Conservation (phyloP, 768 basidiomycete genomes). For the Naganishia randhawae region DNA sequence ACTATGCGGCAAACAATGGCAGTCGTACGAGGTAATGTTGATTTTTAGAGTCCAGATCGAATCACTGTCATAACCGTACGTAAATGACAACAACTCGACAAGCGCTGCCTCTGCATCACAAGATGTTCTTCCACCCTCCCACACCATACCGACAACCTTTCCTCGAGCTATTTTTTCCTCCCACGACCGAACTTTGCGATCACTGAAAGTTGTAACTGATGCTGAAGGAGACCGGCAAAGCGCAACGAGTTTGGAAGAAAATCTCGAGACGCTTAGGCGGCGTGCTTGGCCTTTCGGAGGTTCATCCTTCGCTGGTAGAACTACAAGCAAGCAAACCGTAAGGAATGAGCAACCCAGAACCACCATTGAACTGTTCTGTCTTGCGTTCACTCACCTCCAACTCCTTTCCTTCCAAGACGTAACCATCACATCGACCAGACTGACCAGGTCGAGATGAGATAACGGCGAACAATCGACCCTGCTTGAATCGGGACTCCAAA, state of each 20-base stretch:
- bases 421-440: conserved; percentile 92
- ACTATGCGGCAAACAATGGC: background rate
- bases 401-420: conserved; percentile 97
- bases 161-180: conserved; percentile 22
- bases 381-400: conserved; percentile 66
- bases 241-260: conserved; percentile 29
- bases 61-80: conserved; percentile 20
- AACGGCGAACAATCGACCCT: conserved; percentile 89
- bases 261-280: conserved; percentile 39
- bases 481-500: conserved; percentile 82
- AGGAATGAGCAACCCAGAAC: background rate
- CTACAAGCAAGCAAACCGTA: background rate
- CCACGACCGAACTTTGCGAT: background rate
- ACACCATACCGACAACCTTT: background rate
- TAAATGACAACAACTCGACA: conserved; percentile 19
- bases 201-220: conserved; percentile 1
- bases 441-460: conserved; percentile 96
- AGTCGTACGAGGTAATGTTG: background rate
- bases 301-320: conserved; percentile 93
- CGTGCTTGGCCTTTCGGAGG: conserved; percentile 93
- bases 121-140: conserved; percentile 9
- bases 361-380: background rate
- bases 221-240: background rate
- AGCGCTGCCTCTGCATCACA: conserved; percentile 1
- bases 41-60: conserved; percentile 15